A percentile compares a stretch with the other conserved stretches of the same genome.
Conservation (phyloP, 345 rosid genomes). For the Dipteronia sinensis region DNA sequence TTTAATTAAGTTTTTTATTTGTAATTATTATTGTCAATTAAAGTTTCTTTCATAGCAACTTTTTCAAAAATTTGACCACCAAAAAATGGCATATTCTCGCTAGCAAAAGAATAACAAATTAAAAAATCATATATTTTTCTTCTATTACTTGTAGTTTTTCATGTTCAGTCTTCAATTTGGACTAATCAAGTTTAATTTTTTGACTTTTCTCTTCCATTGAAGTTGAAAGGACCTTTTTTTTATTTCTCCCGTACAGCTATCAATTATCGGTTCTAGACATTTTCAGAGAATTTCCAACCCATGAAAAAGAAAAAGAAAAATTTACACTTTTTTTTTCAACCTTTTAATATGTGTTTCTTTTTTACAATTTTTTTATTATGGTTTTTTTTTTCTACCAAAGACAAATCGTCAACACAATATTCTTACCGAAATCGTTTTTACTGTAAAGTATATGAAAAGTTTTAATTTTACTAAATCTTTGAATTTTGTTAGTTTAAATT, state of each 20-base stretch:
- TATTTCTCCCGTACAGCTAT: neutral
- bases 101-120: neutral
- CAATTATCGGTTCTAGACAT: neutral
- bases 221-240: neutral
- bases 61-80: neutral
- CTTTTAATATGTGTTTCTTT: no score
- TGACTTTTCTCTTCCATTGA: neutral
- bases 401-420: no score
- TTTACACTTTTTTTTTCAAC: no score
- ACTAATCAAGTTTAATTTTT: neutral
- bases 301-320: no score
- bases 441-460: no score
- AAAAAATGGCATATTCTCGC: neutral
- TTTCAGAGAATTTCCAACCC: neutral
- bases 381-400: no score
- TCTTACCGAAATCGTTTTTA: no score
- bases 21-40: no score
- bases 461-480: neutral
- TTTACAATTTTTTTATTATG: no score
- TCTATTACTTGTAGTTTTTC: neutral
- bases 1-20: neutral
- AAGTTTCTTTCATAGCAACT: neutral
- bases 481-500: neutral
- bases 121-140: neutral
- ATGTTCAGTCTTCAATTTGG: neutral